Evolutionary conservation across 805 yeast genomes (phyloP), one percentile per base, ranked within the genome.

Genomic region (Nakazawaea molendinolei): DNA sequence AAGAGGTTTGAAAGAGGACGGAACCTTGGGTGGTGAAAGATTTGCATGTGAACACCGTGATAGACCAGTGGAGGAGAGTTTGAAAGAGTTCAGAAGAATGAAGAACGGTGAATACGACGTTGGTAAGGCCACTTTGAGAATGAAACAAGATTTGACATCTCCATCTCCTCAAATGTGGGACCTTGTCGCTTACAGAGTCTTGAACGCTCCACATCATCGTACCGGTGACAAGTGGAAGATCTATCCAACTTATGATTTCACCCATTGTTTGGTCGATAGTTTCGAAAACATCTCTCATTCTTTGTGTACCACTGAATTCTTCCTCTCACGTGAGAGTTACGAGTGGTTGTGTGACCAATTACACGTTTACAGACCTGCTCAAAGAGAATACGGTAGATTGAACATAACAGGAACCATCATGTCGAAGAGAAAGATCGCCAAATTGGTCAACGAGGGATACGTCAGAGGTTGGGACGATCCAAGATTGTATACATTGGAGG

Each of bases 131-230:
- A 86, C 87, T 8, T 70, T 92, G 55, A 81, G 99, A 65, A 92
- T 92, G 97, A 90, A 90, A 58, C 96, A 86, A 69, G 95, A 92
- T 53, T 65, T 92, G 44, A 55, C 60, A 7, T 83, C 92, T 13
- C 95, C 96, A 44, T 84, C 86, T 45, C 99, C 99, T 13, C 98
- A 92, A 65, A 92, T 92, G 98, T 92, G 99, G 99, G 99, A 92
- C 63, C 71, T 92, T 46, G 92, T 92, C 44, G 98, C 98, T 9
- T 92, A 92, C 65, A 76, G 99, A 58, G 95, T 92, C 3, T 69
- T 92, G 50, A 73, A 90, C 49, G 87, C 95, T 10, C 76, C 87
- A 23, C 98, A 92, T 62, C 95, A 90, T 62, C 80, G 97, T 64
- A 92, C 98, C 9, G 99, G 97, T 39, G 81, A 76, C 55, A 85